These are phyloP conservation scores for Nemania sp. DNA, from an alignment of 2,329 filamentous ascomycete genomes.

Conservation along the genomic window DNA sequence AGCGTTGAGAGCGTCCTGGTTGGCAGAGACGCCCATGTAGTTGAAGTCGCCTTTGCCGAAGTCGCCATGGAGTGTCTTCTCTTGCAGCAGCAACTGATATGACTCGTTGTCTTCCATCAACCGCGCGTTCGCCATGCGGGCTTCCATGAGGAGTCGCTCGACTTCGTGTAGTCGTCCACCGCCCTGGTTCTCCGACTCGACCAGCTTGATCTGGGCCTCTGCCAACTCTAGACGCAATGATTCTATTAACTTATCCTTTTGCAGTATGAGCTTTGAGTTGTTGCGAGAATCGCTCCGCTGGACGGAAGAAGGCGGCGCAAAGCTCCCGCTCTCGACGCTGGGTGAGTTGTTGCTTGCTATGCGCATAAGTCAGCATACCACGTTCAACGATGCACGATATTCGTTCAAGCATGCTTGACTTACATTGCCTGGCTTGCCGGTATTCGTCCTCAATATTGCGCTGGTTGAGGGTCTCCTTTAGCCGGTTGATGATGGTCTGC, in stretches of 20 bases:
- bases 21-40: conserved; percentile 61
- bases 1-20: conserved; percentile 66
- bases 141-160: conserved; percentile 87
- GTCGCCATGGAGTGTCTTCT: conserved; percentile 94
- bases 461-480: conserved; percentile 87
- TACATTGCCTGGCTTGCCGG: conserved; percentile 61
- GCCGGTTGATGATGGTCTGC: conserved; percentile 82
- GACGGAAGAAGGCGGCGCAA: conserved; percentile 82
- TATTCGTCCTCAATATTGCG: conserved; percentile 62
- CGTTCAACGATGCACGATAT: too few species aligned
- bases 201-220: conserved; percentile 91
- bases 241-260: conserved; percentile 97
- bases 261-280: conserved; percentile 85
- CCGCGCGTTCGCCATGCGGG: conserved; percentile 91
- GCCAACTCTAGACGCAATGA: conserved; percentile 88
- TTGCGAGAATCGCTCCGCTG: conserved; percentile 87
- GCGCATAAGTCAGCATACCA: conserved; percentile 27
- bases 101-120: conserved; percentile 99
- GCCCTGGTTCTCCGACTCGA: conserved; percentile 91
- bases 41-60: conserved; percentile 83
- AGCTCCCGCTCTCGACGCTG: conserved; percentile 73
- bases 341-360: conserved; percentile 63
- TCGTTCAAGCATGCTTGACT: conserved; percentile 33
- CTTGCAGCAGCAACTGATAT: conserved; percentile 91
- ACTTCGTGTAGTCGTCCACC: conserved; percentile 86